Percentiles rank a stretch among this genome's conserved stretches.
Conservation (phyloP, 2,329 filamentous ascomycete genomes). For the Lanzia echinophila region DNA sequence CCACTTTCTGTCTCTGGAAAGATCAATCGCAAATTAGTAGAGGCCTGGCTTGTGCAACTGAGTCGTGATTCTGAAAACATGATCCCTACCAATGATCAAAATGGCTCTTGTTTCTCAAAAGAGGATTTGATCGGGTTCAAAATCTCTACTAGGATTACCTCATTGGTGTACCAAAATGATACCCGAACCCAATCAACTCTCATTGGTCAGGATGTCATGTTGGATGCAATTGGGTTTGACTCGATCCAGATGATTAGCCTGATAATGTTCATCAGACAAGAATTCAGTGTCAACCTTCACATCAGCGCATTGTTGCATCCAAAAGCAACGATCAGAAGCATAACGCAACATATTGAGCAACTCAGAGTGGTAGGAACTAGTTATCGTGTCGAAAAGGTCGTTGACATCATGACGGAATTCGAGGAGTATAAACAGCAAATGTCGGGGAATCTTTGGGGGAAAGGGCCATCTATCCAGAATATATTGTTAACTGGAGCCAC, state of each 20-base stretch:
- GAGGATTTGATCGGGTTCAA: conserved; percentile 1
- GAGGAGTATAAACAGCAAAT: conserved; percentile 6
- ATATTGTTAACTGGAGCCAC: conserved; percentile 36
- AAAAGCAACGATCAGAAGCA: conserved; percentile 4
- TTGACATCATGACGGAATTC: conserved; percentile 5
- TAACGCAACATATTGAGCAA: not conserved
- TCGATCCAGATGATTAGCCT: conserved; percentile 9
- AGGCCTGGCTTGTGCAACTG: conserved; percentile 6
- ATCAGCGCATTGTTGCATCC: conserved; percentile 1
- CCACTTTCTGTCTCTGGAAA: conserved; percentile 17
- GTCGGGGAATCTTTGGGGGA: not conserved
- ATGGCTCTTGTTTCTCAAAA: not conserved
- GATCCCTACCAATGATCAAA: not conserved
- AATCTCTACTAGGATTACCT: conserved; percentile 1
- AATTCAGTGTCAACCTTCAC: conserved; percentile 4
- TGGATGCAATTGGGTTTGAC: conserved; percentile 6
- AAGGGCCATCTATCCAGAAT: conserved; percentile 2
- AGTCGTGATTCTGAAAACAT: not conserved
- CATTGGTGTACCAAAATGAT: not conserved
- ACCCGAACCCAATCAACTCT: not conserved
- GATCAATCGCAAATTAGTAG: conserved; percentile 14
- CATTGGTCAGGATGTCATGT: not conserved
- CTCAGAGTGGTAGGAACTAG: not conserved
- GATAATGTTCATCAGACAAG: conserved; percentile 8
- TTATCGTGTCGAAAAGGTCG: not conserved